Conservation (phyloP, 2,329 filamentous ascomycete species). For the Endoconidiophora laricicola region DNA sequence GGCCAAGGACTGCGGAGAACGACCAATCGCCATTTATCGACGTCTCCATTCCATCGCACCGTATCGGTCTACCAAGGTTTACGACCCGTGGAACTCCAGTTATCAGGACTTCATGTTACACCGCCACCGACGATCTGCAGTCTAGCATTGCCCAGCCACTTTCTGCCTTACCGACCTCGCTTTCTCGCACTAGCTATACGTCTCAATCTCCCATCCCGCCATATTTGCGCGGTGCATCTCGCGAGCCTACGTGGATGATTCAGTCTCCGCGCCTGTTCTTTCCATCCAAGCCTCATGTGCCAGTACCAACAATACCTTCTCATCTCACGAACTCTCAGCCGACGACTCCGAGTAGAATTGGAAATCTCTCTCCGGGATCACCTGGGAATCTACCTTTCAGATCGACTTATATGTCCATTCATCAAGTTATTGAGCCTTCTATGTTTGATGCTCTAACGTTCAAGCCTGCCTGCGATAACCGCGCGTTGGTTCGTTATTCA, state of each 20-base stretch:
- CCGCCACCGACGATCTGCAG: slow-evolving; percentile 48
- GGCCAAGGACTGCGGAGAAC: slow-evolving; percentile 36
- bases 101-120: slow-evolving; percentile 65
- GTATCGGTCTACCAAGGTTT: slow-evolving; percentile 67
- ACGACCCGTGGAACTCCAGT: slow-evolving; percentile 59
- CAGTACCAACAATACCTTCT: slow-evolving; percentile 1
- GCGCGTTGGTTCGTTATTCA: slow-evolving; percentile 68
- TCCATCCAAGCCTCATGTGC: slow-evolving; percentile 1
- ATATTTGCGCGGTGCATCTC: slow-evolving; percentile 8
- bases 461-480: slow-evolving; percentile 63
- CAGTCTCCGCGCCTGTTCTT: slow-evolving; percentile 9
- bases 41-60: slow-evolving; percentile 68
- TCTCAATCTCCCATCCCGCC: slow-evolving; percentile 3
- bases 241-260: slow-evolving; percentile 12
- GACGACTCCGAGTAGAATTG: slow-evolving; percentile 20
- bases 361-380: neutral
- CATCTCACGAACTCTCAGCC: slow-evolving; percentile 15
- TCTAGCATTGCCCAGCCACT: slow-evolving; percentile 5
- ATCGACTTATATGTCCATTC: slow-evolving; percentile 32
- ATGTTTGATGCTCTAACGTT: slow-evolving; percentile 73
- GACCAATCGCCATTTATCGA: slow-evolving; percentile 36
- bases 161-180: slow-evolving; percentile 1
- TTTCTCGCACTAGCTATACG: slow-evolving; percentile 8
- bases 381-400: slow-evolving; percentile 18
- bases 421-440: slow-evolving; percentile 44